These are phyloP conservation scores for Solanum clarkiae DNA, from an alignment of 257 asterid species.

Conservation along the genomic window DNA sequence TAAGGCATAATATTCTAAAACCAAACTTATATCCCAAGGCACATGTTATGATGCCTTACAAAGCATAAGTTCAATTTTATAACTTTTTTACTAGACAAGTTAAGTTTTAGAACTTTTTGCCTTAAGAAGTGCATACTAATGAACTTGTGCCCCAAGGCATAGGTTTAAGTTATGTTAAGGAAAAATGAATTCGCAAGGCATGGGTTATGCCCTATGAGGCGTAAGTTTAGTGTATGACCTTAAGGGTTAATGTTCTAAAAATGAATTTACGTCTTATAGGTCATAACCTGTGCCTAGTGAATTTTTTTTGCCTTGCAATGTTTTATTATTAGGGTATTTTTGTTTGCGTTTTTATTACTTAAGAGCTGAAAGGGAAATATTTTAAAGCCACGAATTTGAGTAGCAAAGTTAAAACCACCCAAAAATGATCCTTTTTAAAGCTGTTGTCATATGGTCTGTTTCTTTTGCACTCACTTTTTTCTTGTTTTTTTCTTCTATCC, in stretches of 20 bases:
- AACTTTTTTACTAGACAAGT: not conserved
- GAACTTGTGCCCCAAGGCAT: not conserved
- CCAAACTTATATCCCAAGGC: not conserved
- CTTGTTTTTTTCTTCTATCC: not conserved
- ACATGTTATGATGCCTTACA: not conserved
- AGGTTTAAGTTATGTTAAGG: not conserved
- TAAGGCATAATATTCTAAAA: not conserved
- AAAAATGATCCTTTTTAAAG: not conserved
- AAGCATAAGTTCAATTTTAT: not conserved
- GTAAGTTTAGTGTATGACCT: not conserved
- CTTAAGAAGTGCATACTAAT: not conserved
- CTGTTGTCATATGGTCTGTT: not conserved
- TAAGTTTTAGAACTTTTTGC: not conserved
- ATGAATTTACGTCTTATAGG: not conserved
- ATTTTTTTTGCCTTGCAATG: not conserved
- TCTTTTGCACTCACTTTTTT: not conserved
- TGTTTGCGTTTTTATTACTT: not conserved
- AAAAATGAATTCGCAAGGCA: not conserved
- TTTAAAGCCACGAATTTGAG: not conserved
- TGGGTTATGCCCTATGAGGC: not conserved
- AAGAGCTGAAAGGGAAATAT: not conserved
- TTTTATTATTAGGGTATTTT: not conserved
- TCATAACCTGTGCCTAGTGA: not conserved
- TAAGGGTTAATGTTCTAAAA: not conserved
- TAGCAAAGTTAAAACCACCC: not conserved